These are phyloP conservation scores for Xerophyta viscosa DNA, from an alignment of 106 monocot species.

Conservation along the genomic window DNA sequence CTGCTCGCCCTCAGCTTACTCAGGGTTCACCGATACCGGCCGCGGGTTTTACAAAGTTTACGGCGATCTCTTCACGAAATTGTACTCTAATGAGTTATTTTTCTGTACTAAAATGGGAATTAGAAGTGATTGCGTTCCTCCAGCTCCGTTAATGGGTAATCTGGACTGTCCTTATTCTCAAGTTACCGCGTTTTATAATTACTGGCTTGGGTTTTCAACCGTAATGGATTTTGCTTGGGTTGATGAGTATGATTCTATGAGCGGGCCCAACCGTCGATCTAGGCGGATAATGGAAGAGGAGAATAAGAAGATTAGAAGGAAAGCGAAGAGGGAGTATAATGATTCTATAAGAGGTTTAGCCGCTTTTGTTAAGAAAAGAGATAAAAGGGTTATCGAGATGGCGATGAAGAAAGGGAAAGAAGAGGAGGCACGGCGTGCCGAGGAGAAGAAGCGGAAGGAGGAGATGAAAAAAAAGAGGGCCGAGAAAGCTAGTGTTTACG, in stretches of 20 bases:
- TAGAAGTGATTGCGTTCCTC: constrained; percentile 19
- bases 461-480: constrained; percentile 68
- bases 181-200: constrained; percentile 72
- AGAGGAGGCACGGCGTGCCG: constrained; percentile 52
- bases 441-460: constrained; percentile 64
- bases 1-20: constrained; percentile 71
- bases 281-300: constrained; percentile 91
- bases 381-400: constrained; percentile 85
- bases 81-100: constrained; percentile 59
- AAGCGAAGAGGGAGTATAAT: constrained; percentile 77
- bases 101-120: constrained; percentile 54
- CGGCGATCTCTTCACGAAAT: constrained; percentile 61
- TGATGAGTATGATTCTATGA: constrained; percentile 58
- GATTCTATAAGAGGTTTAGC: constrained; percentile 70
- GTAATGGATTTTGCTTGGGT: constrained; percentile 86
- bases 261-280: constrained; percentile 47
- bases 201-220: constrained; percentile 77
- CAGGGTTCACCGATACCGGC: constrained; percentile 66
- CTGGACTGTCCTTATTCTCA: constrained; percentile 65
- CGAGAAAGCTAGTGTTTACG: constrained; percentile 55
- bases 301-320: constrained; percentile 81
- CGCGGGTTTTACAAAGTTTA: constrained; percentile 94
- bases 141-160: constrained; percentile 72
- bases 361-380: constrained; percentile 91
- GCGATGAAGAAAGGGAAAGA: constrained; percentile 50